Evolutionary conservation across 2,329 filamentous ascomycete genomes (phyloP), one percentile per base, ranked within the genome.

Genomic region (Calycina marina): DNA sequence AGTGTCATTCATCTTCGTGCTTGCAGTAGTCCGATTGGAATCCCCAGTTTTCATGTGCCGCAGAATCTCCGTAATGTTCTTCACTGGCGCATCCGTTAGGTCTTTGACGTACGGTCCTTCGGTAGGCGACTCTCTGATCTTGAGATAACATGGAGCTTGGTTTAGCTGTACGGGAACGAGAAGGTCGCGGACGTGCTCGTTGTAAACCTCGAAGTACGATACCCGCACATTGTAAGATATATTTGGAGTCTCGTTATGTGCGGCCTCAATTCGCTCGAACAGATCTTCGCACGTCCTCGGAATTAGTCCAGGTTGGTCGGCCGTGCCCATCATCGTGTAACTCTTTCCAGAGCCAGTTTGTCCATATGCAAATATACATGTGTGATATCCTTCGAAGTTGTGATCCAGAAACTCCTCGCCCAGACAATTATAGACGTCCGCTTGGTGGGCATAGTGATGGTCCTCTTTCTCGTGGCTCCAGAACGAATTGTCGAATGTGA

Each of bases 1-100:
- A 3, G 88, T 96, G 56, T 98, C 90, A 58, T 98, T 98, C 90
- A 98, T 98, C 61, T 94, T 96, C 38, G 90, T 98, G 52, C 82
- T 85, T 10, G 90, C 90, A 13, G 73, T 78, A 0, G 90, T 96
- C 29, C 90, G 77, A 36, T 81, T 93, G 42, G 69, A 62, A 55
- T 98, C 90, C 36, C 90, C 90, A 49, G 76, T 72, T 48, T 79
- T 82, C 85, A 98, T 94, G 57, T 82, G 77, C 24, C 81, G 77
- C 56, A 93, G 67, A 41, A 98, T 84, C 54, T 98, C 90, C 31
- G 70, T 62, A 49, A 90, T 82, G 56, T 73, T 86, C 52, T 82
- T 78, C 25, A 93, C 90, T 1, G 86, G 84, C 3, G 90, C 80
- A 53, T 98, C 90, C 5, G 85, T 94, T 47, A 98, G 61, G 49